Evolutionary conservation across 176 grass and related monocot species (phyloP).

Genomic region (Oryza glaberrima): DNA sequence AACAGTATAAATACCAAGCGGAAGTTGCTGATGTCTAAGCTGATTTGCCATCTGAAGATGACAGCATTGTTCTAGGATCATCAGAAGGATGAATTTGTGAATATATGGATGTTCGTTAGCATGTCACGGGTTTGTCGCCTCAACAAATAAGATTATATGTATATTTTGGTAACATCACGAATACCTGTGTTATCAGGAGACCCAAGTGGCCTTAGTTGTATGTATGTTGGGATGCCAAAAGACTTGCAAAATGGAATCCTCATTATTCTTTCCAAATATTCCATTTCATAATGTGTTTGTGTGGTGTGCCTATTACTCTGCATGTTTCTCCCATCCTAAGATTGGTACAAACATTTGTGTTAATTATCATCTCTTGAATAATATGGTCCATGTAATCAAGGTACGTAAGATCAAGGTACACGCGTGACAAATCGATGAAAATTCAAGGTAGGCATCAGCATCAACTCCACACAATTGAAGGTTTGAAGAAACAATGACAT

Average conservation of each 20-base stretch:
- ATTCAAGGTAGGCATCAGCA: too few relatives aligned
- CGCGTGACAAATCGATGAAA: too few relatives aligned
- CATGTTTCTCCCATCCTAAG: too few relatives aligned
- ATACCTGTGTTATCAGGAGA: neutral
- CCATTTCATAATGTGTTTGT: neutral
- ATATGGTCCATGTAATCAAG: neutral
- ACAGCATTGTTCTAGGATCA: constrained; percentile 24
- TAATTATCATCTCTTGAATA: neutral
- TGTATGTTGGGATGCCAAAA: constrained; percentile 37
- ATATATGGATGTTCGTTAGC: constrained; percentile 47
- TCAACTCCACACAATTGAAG: too few relatives aligned
- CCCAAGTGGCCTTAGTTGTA: constrained; percentile 23
- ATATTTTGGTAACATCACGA: constrained; percentile 40
- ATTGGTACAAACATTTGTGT: too few relatives aligned
- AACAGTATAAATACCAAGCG: neutral
- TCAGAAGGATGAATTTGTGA: constrained; percentile 36
- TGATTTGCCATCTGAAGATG: constrained; percentile 24
- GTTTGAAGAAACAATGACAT: too few relatives aligned
- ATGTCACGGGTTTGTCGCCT: constrained; percentile 32
- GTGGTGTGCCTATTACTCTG: neutral
- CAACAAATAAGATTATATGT: constrained; percentile 47
- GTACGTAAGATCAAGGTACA: neutral
- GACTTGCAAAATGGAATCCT: constrained; percentile 6
- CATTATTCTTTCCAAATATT: constrained; percentile 6
- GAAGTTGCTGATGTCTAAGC: constrained; percentile 18